These are phyloP conservation scores for Dichotomopilus funicola DNA, from an alignment of 2,329 filamentous ascomycete genomes.

Conservation along the genomic window DNA sequence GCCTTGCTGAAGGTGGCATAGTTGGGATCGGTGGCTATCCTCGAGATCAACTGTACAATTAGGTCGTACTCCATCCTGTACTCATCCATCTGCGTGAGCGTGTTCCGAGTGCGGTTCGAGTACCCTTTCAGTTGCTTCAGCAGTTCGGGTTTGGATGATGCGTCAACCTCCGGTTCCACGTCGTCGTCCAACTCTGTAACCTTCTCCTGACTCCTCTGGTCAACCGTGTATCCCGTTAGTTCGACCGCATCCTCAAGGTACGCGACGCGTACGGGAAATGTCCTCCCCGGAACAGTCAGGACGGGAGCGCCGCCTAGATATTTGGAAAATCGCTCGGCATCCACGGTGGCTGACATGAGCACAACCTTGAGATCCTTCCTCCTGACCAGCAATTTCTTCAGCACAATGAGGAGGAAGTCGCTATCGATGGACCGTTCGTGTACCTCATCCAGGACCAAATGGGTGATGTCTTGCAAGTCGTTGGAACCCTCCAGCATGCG, in stretches of 20 bases:
- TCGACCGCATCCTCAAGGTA: slow-evolving; percentile 93
- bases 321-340: slow-evolving; percentile 82
- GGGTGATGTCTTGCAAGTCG: slow-evolving; percentile 81
- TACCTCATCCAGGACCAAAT: slow-evolving; percentile 94
- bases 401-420: slow-evolving; percentile 87
- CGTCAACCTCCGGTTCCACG: slow-evolving; percentile 44
- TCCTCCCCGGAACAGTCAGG: slow-evolving; percentile 84
- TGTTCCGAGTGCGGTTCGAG: slow-evolving; percentile 66
- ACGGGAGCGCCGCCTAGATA: slow-evolving; percentile 84
- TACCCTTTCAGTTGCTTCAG: slow-evolving; percentile 65
- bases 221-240: slow-evolving; percentile 64
- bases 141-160: slow-evolving; percentile 49
- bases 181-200: slow-evolving; percentile 60
- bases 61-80: slow-evolving; percentile 88
- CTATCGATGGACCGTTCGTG: slow-evolving; percentile 96
- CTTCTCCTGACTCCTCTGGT: slow-evolving; percentile 46
- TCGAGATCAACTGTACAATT: slow-evolving; percentile 69
- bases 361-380: slow-evolving; percentile 84
- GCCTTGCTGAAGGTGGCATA: slow-evolving; percentile 75
- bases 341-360: slow-evolving; percentile 95
- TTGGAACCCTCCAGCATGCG: slow-evolving; percentile 90
- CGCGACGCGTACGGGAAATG: slow-evolving; percentile 81
- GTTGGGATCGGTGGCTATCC: slow-evolving; percentile 62
- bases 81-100: slow-evolving; percentile 74
- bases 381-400: slow-evolving; percentile 71